A percentile compares a stretch with the other conserved stretches of the same genome.
phyloP scores from a whole-genome alignment of 306 rosid genomes.

The Rosa rugosa region DNA sequence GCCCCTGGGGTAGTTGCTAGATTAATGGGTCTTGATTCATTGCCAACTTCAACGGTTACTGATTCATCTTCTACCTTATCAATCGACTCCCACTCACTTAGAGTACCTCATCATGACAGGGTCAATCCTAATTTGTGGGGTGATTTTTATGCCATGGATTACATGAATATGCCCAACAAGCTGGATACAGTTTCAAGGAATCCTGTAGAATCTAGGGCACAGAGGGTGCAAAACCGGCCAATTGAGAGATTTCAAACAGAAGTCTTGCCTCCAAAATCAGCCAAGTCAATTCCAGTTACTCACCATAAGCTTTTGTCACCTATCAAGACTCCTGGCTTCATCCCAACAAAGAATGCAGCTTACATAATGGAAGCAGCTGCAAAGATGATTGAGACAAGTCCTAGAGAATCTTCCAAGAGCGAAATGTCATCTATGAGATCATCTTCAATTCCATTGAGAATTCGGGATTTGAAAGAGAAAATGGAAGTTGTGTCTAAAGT shows the following conservation, averaged over 20 bases:
- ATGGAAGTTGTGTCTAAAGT: conserved; percentile 64
- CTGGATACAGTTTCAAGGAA: conserved; percentile 52
- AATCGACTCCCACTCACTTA: conserved; percentile 40
- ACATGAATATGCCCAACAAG: conserved; percentile 46
- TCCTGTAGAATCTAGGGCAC: conserved; percentile 44
- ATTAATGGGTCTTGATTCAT: conserved; percentile 89
- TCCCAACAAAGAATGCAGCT: conserved; percentile 51
- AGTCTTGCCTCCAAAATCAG: conserved; percentile 82
- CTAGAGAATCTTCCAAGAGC: conserved; percentile 52
- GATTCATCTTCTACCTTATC: conserved; percentile 47
- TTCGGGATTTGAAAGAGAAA: conserved; percentile 72
- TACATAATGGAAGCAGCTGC: conserved; percentile 89
- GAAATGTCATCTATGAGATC: conserved; percentile 44
- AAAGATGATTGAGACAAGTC: conserved; percentile 79
- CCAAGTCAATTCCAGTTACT: conserved; percentile 82
- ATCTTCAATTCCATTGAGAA: conserved; percentile 75
- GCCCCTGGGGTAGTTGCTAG: conserved; percentile 86
- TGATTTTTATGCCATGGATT: conserved; percentile 38
- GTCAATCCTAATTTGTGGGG: conserved; percentile 32
- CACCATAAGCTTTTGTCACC: conserved; percentile 87
- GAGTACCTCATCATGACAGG: conserved; percentile 48
- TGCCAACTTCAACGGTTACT: conserved; percentile 49
- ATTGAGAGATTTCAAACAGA: conserved; percentile 81
- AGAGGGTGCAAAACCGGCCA: conserved; percentile 44
- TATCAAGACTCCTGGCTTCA: conserved; percentile 65